A percentile compares a stretch with the other conserved stretches of the same genome.
These are phyloP conservation scores for Penicillium alfredii DNA, from an alignment of 495 filamentous ascomycete species.

Conservation along the genomic window DNA sequence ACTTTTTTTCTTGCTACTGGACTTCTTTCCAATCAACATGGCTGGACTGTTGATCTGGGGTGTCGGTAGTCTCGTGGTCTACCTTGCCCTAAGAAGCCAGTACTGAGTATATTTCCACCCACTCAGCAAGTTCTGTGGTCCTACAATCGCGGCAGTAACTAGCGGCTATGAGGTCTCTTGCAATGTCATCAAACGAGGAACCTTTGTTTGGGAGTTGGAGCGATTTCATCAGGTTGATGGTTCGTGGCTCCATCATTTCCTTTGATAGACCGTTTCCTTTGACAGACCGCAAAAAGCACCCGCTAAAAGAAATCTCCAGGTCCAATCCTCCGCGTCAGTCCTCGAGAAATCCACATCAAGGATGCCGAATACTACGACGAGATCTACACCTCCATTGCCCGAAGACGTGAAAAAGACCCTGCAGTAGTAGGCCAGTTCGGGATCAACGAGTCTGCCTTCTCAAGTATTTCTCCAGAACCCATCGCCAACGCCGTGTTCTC, in stretches of 20 bases:
- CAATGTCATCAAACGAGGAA: conserved; percentile 34
- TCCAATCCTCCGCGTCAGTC: conserved; percentile 48
- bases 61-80: conserved; percentile 13
- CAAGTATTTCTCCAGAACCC: conserved; percentile 18
- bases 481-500: conserved; percentile 21
- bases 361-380: conserved; percentile 34
- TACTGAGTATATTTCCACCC: conserved; percentile 50
- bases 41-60: conserved; percentile 1
- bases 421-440: conserved; percentile 13
- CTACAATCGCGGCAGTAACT: conserved; percentile 41
- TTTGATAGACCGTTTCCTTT: neutral
- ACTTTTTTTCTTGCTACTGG: no score
- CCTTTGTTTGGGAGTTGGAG: conserved; percentile 38
- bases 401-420: conserved; percentile 23
- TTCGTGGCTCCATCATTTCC: no score
- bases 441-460: conserved; percentile 10
- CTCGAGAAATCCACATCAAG: conserved; percentile 44
- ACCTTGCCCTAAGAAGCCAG: conserved; percentile 12
- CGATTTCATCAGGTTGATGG: conserved; percentile 45
- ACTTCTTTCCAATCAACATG: conserved; percentile 6
- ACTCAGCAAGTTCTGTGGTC: conserved; percentile 41
- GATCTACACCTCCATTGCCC: conserved; percentile 21
- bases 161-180: conserved; percentile 47
- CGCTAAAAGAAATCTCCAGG: conserved; percentile 21
- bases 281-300: neutral